phyloP scores from a whole-genome alignment of 2,329 filamentous ascomycete species.

The Penicillium sp. region DNA sequence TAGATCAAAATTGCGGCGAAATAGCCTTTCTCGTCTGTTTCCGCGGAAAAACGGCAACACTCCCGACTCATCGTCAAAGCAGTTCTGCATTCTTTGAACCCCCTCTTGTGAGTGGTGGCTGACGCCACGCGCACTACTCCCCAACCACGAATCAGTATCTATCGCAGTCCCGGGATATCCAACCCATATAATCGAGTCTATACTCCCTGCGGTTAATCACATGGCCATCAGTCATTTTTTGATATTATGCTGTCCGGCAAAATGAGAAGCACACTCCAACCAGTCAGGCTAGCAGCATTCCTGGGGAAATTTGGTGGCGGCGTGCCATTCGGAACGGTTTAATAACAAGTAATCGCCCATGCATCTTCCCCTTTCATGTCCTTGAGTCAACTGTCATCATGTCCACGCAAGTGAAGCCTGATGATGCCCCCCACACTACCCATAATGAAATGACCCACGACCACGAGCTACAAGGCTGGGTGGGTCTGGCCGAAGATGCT shows the following conservation, averaged over 20 bases:
- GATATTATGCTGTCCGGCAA: background rate
- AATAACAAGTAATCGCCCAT: background rate
- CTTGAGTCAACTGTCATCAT: background rate
- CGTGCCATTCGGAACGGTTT: background rate
- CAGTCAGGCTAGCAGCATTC: background rate
- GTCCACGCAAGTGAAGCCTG: background rate
- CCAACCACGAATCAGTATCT: background rate
- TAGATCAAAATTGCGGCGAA: too few species aligned
- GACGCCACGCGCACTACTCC: background rate
- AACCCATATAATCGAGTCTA: background rate
- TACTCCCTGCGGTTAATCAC: background rate
- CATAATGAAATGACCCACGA: background rate
- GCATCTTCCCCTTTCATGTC: background rate
- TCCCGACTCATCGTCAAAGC: background rate
- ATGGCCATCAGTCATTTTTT: background rate
- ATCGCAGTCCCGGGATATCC: background rate
- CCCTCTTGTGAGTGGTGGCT: background rate
- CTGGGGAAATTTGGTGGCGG: background rate
- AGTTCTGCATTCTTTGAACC: background rate
- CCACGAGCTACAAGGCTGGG: background rate
- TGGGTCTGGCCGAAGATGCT: slow-evolving; percentile 7
- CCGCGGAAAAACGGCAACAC: background rate
- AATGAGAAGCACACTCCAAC: background rate
- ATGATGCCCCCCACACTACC: background rate
- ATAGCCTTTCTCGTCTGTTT: background rate